These are phyloP conservation scores for Amborella trichopoda DNA, from an alignment of 164 flowering plant genomes.

Conservation along the genomic window DNA sequence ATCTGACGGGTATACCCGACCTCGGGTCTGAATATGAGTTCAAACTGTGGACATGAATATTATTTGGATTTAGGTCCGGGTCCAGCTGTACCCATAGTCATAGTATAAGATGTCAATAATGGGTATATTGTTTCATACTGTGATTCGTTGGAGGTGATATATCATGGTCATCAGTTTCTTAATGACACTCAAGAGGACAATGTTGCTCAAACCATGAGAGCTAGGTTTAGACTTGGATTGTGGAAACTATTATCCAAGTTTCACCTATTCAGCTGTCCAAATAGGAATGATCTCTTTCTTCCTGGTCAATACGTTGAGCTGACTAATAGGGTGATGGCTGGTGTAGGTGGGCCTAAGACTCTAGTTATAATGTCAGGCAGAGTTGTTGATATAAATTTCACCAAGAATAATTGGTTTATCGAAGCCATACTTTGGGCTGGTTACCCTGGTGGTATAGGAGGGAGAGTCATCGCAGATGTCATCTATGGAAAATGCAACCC, in stretches of 20 bases:
- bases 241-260: neutral
- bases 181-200: constrained; percentile 7
- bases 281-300: constrained; percentile 20
- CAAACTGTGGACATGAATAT: no score
- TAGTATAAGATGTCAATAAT: no score
- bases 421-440: constrained; percentile 36
- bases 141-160: constrained; percentile 1
- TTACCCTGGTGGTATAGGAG: constrained; percentile 41
- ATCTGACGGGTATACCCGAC: no score
- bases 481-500: no score
- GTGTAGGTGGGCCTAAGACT: constrained; percentile 19
- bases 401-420: constrained; percentile 13
- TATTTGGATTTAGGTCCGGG: no score
- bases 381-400: no score
- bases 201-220: constrained; percentile 3
- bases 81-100: no score
- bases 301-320: constrained; percentile 27
- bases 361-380: constrained; percentile 28
- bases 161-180: neutral
- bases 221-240: constrained; percentile 9
- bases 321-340: constrained; percentile 15
- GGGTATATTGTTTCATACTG: neutral
- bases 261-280: no score
- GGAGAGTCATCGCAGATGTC: constrained; percentile 24
- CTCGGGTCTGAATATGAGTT: no score